A percentile compares a stretch with the other conserved stretches of the same genome.
Conservation (phyloP, 1,284 basidiomycete genomes). For the Exobasidium rhododendri region DNA sequence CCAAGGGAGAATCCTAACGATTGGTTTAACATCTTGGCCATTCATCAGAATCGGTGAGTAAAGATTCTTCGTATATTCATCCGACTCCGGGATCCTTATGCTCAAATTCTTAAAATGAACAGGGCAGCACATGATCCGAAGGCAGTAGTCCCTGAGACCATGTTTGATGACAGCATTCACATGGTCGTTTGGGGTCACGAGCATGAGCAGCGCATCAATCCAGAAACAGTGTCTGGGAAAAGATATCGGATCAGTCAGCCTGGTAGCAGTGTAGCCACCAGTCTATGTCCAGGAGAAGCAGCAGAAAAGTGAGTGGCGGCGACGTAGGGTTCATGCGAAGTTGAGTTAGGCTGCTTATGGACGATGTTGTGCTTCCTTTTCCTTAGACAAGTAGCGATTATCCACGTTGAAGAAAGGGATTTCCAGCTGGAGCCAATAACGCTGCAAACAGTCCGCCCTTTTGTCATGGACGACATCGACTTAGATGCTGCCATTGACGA, state of each 20-base stretch:
- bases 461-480: constrained; percentile 81
- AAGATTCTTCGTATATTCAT: too few relatives aligned
- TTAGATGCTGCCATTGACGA: constrained; percentile 63
- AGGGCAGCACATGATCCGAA: constrained; percentile 92
- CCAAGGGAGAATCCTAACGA: constrained; percentile 70
- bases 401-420: constrained; percentile 68
- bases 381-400: constrained; percentile 28
- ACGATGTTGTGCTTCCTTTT: too few relatives aligned
- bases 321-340: too few relatives aligned
- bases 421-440: constrained; percentile 81
- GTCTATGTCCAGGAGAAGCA: constrained; percentile 54
- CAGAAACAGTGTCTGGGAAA: constrained; percentile 85
- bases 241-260: constrained; percentile 89
- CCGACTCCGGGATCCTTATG: too few relatives aligned
- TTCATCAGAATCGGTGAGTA: constrained; percentile 90
- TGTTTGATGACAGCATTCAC: constrained; percentile 93
- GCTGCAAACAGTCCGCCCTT: constrained; percentile 86
- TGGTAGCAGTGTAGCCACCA: constrained; percentile 90
- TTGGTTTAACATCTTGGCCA: constrained; percentile 91
- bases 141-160: constrained; percentile 86
- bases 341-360: too few relatives aligned
- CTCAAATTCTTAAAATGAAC: too few relatives aligned
- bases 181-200: constrained; percentile 98
- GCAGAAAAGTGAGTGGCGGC: constrained; percentile 34
- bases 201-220: constrained; percentile 89